These are phyloP conservation scores for Leccinellum albellum DNA, from an alignment of 768 basidiomycete genomes.

Conservation along the genomic window DNA sequence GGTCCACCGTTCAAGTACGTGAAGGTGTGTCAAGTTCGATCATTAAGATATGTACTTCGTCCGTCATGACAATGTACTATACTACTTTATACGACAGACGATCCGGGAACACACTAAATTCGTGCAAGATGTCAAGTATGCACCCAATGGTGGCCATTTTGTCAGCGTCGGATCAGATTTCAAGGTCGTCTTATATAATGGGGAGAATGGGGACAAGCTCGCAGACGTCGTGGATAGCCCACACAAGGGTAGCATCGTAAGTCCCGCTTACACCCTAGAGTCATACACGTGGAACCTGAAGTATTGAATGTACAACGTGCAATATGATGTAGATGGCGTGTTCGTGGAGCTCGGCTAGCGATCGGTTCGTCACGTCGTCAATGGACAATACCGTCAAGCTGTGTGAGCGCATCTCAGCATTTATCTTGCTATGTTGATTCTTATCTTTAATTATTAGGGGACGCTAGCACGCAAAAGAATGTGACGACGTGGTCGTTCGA, in stretches of 20 bases:
- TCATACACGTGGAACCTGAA: neutral
- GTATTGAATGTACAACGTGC: neutral
- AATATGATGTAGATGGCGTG: conserved; percentile 52
- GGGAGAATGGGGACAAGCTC: conserved; percentile 78
- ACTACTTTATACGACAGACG: conserved; percentile 42
- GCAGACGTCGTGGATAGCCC: conserved; percentile 63
- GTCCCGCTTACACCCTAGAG: conserved; percentile 28
- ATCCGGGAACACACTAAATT: conserved; percentile 90
- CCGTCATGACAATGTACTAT: neutral
- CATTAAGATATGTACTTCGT: neutral
- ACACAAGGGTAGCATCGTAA: conserved; percentile 74
- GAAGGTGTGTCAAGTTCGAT: conserved; percentile 45
- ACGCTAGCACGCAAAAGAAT: conserved; percentile 67
- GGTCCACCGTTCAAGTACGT: conserved; percentile 88
- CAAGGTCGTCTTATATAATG: conserved; percentile 87
- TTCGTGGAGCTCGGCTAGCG: conserved; percentile 79
- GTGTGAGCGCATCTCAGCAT: conserved; percentile 42
- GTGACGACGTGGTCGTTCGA: conserved; percentile 70
- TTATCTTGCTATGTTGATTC: neutral
- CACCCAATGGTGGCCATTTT: conserved; percentile 78
- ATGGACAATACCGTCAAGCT: conserved; percentile 85
- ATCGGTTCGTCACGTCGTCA: conserved; percentile 72
- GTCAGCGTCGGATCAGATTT: conserved; percentile 87
- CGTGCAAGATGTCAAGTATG: conserved; percentile 85
- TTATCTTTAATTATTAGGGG: conserved; percentile 52